Percentiles rank a stretch among this genome's conserved stretches.
Evolutionary conservation across 768 basidiomycete species (phyloP).

Genomic region (Psilocybe sp.): DNA sequence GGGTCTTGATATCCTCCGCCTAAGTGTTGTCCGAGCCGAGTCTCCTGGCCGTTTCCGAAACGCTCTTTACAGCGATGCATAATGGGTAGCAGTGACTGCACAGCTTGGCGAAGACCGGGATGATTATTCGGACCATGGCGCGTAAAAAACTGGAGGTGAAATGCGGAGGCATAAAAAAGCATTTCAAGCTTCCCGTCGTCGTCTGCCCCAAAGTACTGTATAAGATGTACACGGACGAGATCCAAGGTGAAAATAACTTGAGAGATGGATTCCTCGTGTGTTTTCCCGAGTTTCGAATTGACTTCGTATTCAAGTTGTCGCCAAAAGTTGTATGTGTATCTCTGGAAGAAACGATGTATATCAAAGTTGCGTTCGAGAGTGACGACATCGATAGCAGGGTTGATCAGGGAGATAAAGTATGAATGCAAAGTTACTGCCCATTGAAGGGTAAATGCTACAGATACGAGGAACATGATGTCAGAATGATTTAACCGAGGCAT

Average conservation of each 20-base stretch:
- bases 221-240: background rate
- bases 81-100: no score
- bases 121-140: no score
- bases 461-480: background rate
- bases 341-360: background rate
- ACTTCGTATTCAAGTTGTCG: slow-evolving; percentile 1
- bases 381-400: background rate
- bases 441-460: slow-evolving; percentile 3
- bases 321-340: slow-evolving; percentile 5
- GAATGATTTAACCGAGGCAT: no score
- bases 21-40: no score
- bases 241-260: background rate
- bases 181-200: no score
- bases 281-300: background rate
- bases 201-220: no score
- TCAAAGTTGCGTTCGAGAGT: background rate
- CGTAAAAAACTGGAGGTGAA: no score
- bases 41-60: no score
- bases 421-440: slow-evolving; percentile 2
- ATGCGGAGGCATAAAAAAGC: no score
- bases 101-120: no score
- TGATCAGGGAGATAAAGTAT: background rate
- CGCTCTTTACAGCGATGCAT: no score
- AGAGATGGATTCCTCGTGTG: background rate
- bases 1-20: no score